Base-by-base conservation (phyloP, 257 asterid genomes). In the Scutellaria baicalensis region DNA sequence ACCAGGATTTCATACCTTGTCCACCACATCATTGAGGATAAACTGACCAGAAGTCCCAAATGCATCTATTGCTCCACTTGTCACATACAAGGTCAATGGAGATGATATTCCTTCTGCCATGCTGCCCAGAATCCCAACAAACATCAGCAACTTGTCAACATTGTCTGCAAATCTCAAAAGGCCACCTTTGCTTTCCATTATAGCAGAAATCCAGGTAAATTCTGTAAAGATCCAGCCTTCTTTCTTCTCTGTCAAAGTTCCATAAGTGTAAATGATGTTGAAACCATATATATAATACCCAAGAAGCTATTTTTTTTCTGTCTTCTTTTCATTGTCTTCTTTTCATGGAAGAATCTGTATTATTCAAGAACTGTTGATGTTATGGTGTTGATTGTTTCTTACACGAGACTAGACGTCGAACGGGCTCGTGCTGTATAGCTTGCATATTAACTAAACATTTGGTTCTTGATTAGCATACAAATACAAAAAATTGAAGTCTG, bases 11-110 rank as follows among this genome's bases (percentile, higher is more conserved):
- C 47, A 13, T 77, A 78, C 86, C 82, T 70, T 60, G 27, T 82
- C 50, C 13, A 78, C 81, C 64, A 75, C 78, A 17, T 58, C 70
- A 8, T n/a, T 17, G 5, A 68, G 31, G 72, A 72, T 61, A 35
- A 74, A 60, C 59, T 66, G 70, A 36, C 74, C 75, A 18, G 81
- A 68, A 4, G 43, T 39, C 10, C 86, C 86, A 36, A 82, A 82
- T 9, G 81, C 81, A 33, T 82, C 83, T 54, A 82, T 72, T n/a
- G 83, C 79, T 48, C 81, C 83, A 38, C 86, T 75, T 43, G 71
- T 62, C 6, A 70, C 27, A 27, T 68, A 72, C 83, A 82, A 64
- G 43, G 83, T 75, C 61, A 72, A 3, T 0, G 83, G 83, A 48
- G 72, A 39, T 23, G 78, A 71, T 33, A 82, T 38, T 1, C 83